phyloP scores from a whole-genome alignment of 2,329 filamentous ascomycete genomes.

The Huntiella abstrusa region DNA sequence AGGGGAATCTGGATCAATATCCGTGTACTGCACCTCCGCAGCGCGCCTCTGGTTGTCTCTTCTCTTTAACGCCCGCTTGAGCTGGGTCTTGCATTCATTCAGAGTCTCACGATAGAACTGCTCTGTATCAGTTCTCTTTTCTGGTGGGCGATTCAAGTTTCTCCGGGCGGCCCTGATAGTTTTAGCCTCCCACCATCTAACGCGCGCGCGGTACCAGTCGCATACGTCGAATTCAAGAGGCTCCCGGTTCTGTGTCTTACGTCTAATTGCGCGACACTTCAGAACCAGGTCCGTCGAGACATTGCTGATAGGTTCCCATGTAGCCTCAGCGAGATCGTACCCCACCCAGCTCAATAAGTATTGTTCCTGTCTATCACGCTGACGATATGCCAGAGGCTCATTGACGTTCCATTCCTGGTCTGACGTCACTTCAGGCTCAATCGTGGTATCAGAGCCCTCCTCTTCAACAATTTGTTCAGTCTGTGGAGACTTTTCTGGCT shows the following conservation, averaged over 20 bases:
- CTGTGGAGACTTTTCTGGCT: too few relatives aligned
- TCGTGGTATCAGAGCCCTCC: slow-evolving; percentile 19
- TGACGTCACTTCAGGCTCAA: slow-evolving; percentile 18
- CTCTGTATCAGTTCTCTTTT: background rate
- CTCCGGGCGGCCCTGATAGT: background rate
- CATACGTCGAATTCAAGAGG: too few relatives aligned
- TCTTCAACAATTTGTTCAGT: slow-evolving; percentile 14
- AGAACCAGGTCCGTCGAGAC: slow-evolving; percentile 16
- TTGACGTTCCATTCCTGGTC: slow-evolving; percentile 32
- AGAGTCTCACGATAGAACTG: too few relatives aligned
- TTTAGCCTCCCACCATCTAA: too few relatives aligned
- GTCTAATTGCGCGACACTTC: background rate
- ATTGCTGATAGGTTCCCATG: slow-evolving; percentile 32
- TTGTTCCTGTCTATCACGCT: slow-evolving; percentile 14
- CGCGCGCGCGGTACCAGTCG: too few relatives aligned
- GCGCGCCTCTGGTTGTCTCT: too few relatives aligned
- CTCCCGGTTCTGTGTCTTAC: too few relatives aligned
- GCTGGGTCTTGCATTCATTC: too few relatives aligned
- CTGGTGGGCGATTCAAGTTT: background rate
- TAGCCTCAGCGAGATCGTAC: slow-evolving; percentile 19
- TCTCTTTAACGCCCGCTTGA: too few relatives aligned
- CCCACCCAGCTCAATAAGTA: slow-evolving; percentile 23
- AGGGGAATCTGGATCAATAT: too few relatives aligned
- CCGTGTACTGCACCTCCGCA: too few relatives aligned
- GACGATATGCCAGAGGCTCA: slow-evolving; percentile 29